Base-by-base conservation (phyloP, 2,329 filamentous ascomycete species). In the Penicillium sclerotigenum region DNA sequence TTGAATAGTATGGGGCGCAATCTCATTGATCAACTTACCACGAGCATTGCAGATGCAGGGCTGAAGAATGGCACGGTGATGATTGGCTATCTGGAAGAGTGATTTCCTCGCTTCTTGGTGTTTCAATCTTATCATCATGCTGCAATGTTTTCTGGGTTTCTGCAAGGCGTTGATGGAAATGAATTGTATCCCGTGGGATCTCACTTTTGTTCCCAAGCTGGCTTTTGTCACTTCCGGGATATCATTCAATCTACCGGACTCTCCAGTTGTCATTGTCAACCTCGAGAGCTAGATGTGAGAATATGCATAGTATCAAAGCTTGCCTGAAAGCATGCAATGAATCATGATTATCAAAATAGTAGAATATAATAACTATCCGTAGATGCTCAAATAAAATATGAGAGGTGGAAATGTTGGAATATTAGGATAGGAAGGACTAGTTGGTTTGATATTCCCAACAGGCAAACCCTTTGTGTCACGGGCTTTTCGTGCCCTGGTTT, bases 61-160 rank as follows among this genome's bases (percentile, higher is more conserved):
- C 75, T 99, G 65, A 96, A 94, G 79, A 93, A 95, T 69, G 91
- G 89, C 4, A 96, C 91, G 0, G 88, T 99, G 8, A 97, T 97
- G 90, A 87, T 99, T 64, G 94, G 97, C 73, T 95, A 91, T 68
- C 75, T 89, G 55, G 87, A 90, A 72, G 80, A 83, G 11, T 78
- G 70, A 65, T 38, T 0, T 22, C 29, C 11, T 11, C 38, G 18
- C 22, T 36, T 29, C n/a, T 53, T 31, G 8, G 18, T 37, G 18
- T 42, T 55, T 33, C 14, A 29, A 22, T 34, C 41, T 22, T 38
- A 22, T 28, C 18, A 7, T 46, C 45, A 33, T 14, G 33, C 22
- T 40, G 11, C 37, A 26, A 31, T 20, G 16, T 49, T 40, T 38
- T 42, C 40, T 59, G 40, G 16, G 29, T 51, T 61, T 56, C 28